Evolutionary conservation across 2,329 filamentous ascomycete genomes (phyloP).

Genomic region (Lasiodiplodia sp.): DNA sequence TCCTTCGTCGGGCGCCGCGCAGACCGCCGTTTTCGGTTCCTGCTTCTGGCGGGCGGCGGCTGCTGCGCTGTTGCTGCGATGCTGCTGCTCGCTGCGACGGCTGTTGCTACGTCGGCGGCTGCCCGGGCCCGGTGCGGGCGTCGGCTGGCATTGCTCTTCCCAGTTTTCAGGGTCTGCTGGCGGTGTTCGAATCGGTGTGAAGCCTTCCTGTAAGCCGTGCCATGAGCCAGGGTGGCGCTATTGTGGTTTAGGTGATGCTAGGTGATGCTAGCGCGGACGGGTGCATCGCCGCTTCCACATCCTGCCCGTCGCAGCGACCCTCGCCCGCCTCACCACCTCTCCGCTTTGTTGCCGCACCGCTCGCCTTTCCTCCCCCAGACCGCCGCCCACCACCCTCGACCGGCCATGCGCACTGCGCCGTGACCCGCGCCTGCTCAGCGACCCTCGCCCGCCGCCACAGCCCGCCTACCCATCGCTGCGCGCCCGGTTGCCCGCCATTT

Average conservation of each 20-base stretch:
- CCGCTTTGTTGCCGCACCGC: slow-evolving; percentile 36
- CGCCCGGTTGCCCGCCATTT: slow-evolving; percentile 18
- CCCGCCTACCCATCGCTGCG: slow-evolving; percentile 24
- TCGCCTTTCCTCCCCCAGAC: slow-evolving; percentile 35
- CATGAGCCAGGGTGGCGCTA: slow-evolving; percentile 1
- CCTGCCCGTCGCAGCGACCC: neutral
- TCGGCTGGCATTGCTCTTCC: neutral
- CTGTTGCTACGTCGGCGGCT: slow-evolving; percentile 10
- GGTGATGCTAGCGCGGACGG: neutral
- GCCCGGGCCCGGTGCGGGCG: slow-evolving; percentile 10
- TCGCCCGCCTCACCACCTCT: slow-evolving; percentile 23
- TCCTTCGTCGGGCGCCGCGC: slow-evolving; percentile 7
- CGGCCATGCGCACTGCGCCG: slow-evolving; percentile 20
- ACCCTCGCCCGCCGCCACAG: slow-evolving; percentile 16
- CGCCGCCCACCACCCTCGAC: slow-evolving; percentile 30
- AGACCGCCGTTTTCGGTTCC: slow-evolving; percentile 22
- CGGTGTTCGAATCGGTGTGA: slow-evolving; percentile 11
- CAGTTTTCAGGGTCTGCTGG: neutral
- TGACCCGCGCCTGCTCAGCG: slow-evolving; percentile 24
- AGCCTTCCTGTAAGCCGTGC: slow-evolving; percentile 21
- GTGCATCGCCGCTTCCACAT: slow-evolving; percentile 4
- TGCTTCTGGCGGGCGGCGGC: slow-evolving; percentile 17
- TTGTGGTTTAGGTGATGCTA: neutral
- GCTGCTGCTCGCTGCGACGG: neutral
- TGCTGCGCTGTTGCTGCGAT: neutral